Base-by-base conservation (phyloP, 1,139 yeast genomes). In the Oligophagozyma castellii region DNA sequence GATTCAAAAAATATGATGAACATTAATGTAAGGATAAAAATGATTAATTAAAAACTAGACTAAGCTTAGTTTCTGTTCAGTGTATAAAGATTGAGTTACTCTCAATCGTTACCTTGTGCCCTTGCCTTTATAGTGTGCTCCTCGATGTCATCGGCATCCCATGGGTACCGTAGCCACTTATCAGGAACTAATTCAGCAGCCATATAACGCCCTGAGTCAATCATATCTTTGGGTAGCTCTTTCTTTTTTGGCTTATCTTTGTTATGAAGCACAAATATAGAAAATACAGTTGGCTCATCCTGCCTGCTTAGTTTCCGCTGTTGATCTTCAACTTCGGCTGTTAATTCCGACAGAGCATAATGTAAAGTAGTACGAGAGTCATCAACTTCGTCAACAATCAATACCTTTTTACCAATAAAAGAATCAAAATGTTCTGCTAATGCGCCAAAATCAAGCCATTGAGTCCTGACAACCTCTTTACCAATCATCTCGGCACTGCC, bases 361-460 rank as follows among this genome's bases (percentile, higher is more conserved):
- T 83, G 94, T 42, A 84, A 67, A 13, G 95, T 84, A 36, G 95
- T 84, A 65, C 95, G 75, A 29, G 95, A 83, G 53, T 84, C 95
- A 55, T 84, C 95, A 27, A 84, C 95, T 56, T 84, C 95, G 51
- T 84, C 95, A 36, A 84, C 89, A 48, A 84, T 79, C 51, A 83
- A 61, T 22, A 83, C 64, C 48, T 71, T 77, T 58, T 81, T 83
- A 42, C 93, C 93, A 29, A 81, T 76, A 42, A 81, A 65, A 36
- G 73, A 73, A 47, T 68, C 63, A 40, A 69, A 63, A 44, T 67
- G 72, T 49, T 65, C 58, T 31, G 65, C 62, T 29, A 70, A 53
- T 11, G 68, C 55, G 28, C 65, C 59, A 57, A 83, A 84, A 56
- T 86, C 95, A 33, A 86, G 71, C 96, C 96, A 86, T 59, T 86